A percentile compares a stretch with the other conserved stretches of the same genome.
Evolutionary conservation across 75 land plant genomes (phyloP).

Genomic region (Cunninghamia lanceolata): DNA sequence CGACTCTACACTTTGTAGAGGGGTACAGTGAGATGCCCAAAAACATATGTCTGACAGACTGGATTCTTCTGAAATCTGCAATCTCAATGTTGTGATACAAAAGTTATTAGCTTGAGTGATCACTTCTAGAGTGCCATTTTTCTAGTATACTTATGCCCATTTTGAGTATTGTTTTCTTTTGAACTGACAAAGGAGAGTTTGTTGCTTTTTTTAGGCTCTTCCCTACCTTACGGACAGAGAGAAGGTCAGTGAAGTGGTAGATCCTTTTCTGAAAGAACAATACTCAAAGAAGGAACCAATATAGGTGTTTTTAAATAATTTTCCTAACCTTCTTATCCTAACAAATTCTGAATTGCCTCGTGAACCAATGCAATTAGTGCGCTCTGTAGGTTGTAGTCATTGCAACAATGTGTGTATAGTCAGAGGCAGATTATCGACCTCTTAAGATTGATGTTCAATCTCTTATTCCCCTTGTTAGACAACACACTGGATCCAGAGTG

Average conservation of each 20-base stretch:
- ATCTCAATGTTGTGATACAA: no score
- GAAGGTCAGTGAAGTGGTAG: slow-evolving; percentile 66
- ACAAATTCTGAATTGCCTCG: neutral
- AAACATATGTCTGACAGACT: neutral
- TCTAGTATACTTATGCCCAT: neutral
- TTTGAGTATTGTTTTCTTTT: neutral
- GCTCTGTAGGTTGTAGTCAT: slow-evolving; percentile 67
- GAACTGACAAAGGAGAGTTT: neutral
- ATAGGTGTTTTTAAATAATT: slow-evolving; percentile 42
- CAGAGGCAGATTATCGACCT: slow-evolving; percentile 83
- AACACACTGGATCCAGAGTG: slow-evolving; percentile 5
- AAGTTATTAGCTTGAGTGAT: neutral
- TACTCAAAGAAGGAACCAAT: slow-evolving; percentile 76
- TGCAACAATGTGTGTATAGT: slow-evolving; percentile 82
- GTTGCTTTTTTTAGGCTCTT: slow-evolving; percentile 52
- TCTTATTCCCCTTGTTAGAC: slow-evolving; percentile 59
- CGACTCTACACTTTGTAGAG: neutral
- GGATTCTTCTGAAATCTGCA: no score
- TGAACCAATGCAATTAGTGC: neutral
- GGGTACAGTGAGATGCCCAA: neutral
- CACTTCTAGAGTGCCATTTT: neutral
- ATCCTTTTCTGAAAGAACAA: slow-evolving; percentile 67
- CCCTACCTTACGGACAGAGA: slow-evolving; percentile 80
- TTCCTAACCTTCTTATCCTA: neutral
- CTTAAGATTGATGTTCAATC: slow-evolving; percentile 82